Percentiles rank a stretch among this genome's conserved stretches.
phyloP scores from a whole-genome alignment of 2,329 filamentous ascomycete genomes.

The Alternaria sp. region DNA sequence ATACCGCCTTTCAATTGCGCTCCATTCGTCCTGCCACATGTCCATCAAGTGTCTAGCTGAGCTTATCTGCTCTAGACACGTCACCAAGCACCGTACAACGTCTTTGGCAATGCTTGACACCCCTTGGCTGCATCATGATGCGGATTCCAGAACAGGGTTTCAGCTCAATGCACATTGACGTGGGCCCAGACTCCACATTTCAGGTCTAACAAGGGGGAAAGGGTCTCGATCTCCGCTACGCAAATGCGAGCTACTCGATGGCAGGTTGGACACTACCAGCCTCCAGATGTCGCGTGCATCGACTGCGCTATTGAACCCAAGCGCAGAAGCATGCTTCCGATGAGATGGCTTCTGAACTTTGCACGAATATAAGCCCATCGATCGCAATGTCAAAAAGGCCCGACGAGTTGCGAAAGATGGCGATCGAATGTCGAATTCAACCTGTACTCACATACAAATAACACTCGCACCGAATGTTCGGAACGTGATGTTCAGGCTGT shows the following conservation, averaged over 20 bases:
- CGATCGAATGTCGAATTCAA: not conserved
- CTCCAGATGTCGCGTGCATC: not conserved
- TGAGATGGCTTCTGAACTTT: not conserved
- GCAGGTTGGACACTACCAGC: not conserved
- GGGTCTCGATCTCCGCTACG: constrained; percentile 3
- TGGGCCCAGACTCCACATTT: constrained; percentile 19
- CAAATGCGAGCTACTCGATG: constrained; percentile 2
- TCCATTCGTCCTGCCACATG: not conserved
- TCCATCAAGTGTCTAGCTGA: constrained; percentile 4
- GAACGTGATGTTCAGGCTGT: not conserved
- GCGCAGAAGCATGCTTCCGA: not conserved
- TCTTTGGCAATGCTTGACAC: constrained; percentile 35
- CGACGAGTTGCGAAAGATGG: not conserved
- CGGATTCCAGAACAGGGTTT: constrained; percentile 21
- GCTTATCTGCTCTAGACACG: constrained; percentile 27
- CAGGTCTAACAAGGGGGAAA: not conserved
- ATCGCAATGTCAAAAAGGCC: constrained; percentile 2
- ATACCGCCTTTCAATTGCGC: constrained; percentile 2
- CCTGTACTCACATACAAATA: not conserved
- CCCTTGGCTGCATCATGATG: constrained; percentile 27
- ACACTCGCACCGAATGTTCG: not conserved
- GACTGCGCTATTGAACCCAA: constrained; percentile 1
- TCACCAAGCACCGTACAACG: constrained; percentile 35
- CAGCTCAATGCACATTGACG: constrained; percentile 30
- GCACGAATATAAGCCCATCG: not conserved